These are phyloP conservation scores for Entomortierella beljakovae DNA, from an alignment of 192 early-diverging fungal species.

Conservation along the genomic window DNA sequence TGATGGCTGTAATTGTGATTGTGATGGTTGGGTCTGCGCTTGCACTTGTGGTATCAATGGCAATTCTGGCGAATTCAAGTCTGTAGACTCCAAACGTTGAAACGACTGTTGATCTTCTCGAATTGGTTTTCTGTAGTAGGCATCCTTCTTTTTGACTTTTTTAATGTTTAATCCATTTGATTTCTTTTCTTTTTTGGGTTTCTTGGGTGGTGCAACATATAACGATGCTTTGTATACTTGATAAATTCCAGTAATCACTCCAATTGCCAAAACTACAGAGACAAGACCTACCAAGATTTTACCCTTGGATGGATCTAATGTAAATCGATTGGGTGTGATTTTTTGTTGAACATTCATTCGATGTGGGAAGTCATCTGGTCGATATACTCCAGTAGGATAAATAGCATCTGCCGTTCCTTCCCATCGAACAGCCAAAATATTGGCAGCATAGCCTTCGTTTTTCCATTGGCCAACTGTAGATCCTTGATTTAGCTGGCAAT, in stretches of 20 bases:
- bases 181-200: constrained; percentile 42
- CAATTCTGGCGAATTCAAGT: too few relatives aligned
- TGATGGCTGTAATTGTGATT: too few relatives aligned
- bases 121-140: constrained; percentile 39
- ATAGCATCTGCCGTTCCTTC: constrained; percentile 13
- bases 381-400: not conserved
- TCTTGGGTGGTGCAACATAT: constrained; percentile 34
- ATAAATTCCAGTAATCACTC: constrained; percentile 27
- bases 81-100: too few relatives aligned
- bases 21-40: too few relatives aligned
- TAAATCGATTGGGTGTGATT: not conserved
- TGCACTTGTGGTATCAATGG: too few relatives aligned
- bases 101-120: constrained; percentile 7
- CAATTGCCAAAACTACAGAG: constrained; percentile 8
- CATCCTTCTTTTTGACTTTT: constrained; percentile 52
- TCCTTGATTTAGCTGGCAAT: not conserved
- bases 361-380: not conserved
- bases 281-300: constrained; percentile 13
- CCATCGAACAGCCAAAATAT: constrained; percentile 21
- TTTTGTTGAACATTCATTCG: constrained; percentile 11
- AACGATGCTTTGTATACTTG: constrained; percentile 36
- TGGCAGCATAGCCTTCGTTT: not conserved
- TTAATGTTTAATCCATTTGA: constrained; percentile 34
- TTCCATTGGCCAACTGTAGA: constrained; percentile 17
- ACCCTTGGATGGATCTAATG: constrained; percentile 19